Conservation (phyloP, 768 basidiomycete genomes). For the Kwoniella dejecticola region DNA sequence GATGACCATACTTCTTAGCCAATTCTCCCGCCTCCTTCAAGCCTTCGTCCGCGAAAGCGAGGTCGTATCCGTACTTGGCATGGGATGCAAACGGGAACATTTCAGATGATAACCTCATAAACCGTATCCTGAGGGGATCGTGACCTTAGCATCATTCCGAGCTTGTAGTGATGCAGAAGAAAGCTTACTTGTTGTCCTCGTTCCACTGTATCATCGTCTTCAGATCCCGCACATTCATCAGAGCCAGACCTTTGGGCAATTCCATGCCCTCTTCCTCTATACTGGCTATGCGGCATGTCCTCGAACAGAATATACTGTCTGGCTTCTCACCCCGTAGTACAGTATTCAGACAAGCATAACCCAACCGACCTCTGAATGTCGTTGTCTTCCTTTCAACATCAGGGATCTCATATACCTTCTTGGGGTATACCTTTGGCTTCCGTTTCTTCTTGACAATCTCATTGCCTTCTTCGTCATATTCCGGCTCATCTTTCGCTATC, state of each 20-base stretch:
- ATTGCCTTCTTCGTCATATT: slow-evolving; percentile 45
- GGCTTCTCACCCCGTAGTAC: slow-evolving; percentile 74
- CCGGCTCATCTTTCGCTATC: slow-evolving; percentile 47
- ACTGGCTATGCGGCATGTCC: slow-evolving; percentile 67
- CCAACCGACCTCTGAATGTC: slow-evolving; percentile 65
- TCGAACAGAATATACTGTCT: slow-evolving; percentile 68
- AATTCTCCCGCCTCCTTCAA: slow-evolving; percentile 67
- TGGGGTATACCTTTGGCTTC: slow-evolving; percentile 48
- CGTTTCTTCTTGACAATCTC: slow-evolving; percentile 53
- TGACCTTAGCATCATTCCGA: not conserved
- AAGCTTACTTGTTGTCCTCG: slow-evolving; percentile 68
- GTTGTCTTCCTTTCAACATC: slow-evolving; percentile 69
- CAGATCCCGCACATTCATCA: slow-evolving; percentile 73
- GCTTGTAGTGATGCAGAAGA: not conserved
- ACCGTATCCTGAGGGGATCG: slow-evolving; percentile 69
- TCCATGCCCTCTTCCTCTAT: slow-evolving; percentile 78
- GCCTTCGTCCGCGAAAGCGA: slow-evolving; percentile 70
- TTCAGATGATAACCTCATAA: slow-evolving; percentile 84
- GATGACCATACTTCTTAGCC: slow-evolving; percentile 70
- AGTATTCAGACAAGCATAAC: slow-evolving; percentile 60
- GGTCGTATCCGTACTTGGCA: slow-evolving; percentile 72
- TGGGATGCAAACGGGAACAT: slow-evolving; percentile 90
- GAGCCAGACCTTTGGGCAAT: slow-evolving; percentile 77
- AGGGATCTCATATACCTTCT: slow-evolving; percentile 66
- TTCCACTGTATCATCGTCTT: slow-evolving; percentile 81